phyloP scores from a whole-genome alignment of 2,329 filamentous ascomycete species.

The Bisporella sp. region DNA sequence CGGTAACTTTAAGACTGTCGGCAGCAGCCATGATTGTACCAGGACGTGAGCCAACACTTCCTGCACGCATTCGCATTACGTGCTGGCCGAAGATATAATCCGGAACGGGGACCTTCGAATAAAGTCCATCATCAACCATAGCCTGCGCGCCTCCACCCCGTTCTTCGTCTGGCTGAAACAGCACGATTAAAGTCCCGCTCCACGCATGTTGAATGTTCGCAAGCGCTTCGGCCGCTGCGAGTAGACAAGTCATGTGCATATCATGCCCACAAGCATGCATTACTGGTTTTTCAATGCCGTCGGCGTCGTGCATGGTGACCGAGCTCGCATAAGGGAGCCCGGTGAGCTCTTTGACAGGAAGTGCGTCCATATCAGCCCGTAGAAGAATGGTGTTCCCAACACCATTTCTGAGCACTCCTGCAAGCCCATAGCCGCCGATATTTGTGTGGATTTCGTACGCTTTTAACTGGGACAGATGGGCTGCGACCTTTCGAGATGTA shows the following conservation, averaged over 20 bases:
- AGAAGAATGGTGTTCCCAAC: constrained; percentile 47
- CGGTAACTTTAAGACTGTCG: constrained; percentile 30
- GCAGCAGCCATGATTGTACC: constrained; percentile 30
- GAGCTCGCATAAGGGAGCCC: constrained; percentile 48
- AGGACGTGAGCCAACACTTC: constrained; percentile 26
- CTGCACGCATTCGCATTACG: constrained; percentile 36
- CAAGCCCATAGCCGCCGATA: constrained; percentile 54
- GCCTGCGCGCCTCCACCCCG: constrained; percentile 52
- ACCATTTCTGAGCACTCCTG: constrained; percentile 48
- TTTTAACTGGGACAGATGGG: constrained; percentile 28
- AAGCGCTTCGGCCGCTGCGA: constrained; percentile 48
- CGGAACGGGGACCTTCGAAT: constrained; percentile 43
- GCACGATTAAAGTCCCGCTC: constrained; percentile 54
- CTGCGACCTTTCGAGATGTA: constrained; percentile 41
- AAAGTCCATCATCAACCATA: constrained; percentile 55
- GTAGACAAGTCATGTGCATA: constrained; percentile 52
- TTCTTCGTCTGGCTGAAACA: constrained; percentile 66
- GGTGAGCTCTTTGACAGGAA: constrained; percentile 50
- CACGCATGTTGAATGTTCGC: constrained; percentile 38
- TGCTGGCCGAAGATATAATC: constrained; percentile 50
- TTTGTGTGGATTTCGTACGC: constrained; percentile 36
- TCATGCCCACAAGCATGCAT: constrained; percentile 68
- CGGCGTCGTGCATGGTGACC: constrained; percentile 28
- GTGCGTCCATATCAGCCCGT: constrained; percentile 55
- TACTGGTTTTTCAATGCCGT: constrained; percentile 44